Evolutionary conservation across 108 stramenopile genomes (phyloP).

Genomic region (Cyclotella sp.): DNA sequence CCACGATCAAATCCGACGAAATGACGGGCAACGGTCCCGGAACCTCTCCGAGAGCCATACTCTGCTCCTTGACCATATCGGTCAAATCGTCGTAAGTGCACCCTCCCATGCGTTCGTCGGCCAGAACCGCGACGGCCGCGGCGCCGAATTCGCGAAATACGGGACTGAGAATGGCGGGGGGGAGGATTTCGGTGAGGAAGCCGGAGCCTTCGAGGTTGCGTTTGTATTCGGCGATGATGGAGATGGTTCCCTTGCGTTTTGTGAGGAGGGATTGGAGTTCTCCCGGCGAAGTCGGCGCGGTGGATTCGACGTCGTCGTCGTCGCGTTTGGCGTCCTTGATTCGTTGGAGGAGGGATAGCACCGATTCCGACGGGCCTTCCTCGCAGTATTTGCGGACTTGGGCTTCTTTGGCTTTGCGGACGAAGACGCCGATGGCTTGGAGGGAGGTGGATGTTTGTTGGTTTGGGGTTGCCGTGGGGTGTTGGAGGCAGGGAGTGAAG

Average conservation of each 20-base stretch:
- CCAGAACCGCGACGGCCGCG: slow-evolving; percentile 75
- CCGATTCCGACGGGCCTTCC: slow-evolving; percentile 69
- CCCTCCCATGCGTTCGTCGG: slow-evolving; percentile 82
- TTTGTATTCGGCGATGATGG: slow-evolving; percentile 91
- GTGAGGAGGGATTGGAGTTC: slow-evolving; percentile 71
- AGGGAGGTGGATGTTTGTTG: slow-evolving; percentile 46
- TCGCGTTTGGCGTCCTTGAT: slow-evolving; percentile 53
- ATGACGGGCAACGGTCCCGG: slow-evolving; percentile 85
- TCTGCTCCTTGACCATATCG: slow-evolving; percentile 74
- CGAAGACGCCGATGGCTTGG: slow-evolving; percentile 77
- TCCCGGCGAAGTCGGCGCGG: slow-evolving; percentile 26
- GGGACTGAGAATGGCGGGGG: slow-evolving; percentile 48
- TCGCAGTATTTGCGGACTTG: slow-evolving; percentile 68
- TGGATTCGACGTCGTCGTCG: not conserved
- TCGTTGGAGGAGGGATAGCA: slow-evolving; percentile 63
- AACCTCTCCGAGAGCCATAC: slow-evolving; percentile 65
- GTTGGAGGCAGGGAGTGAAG: not conserved
- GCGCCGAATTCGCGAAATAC: slow-evolving; percentile 89
- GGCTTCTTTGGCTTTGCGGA: slow-evolving; percentile 87
- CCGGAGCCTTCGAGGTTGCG: slow-evolving; percentile 58
- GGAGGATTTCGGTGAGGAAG: slow-evolving; percentile 37
- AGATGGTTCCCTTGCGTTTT: slow-evolving; percentile 83
- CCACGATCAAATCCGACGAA: slow-evolving; percentile 81
- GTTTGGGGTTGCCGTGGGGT: not conserved
- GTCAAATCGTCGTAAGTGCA: slow-evolving; percentile 76